Evolutionary conservation across 2,329 filamentous ascomycete species (phyloP).

Genomic region (Rosellinia necatrix): DNA sequence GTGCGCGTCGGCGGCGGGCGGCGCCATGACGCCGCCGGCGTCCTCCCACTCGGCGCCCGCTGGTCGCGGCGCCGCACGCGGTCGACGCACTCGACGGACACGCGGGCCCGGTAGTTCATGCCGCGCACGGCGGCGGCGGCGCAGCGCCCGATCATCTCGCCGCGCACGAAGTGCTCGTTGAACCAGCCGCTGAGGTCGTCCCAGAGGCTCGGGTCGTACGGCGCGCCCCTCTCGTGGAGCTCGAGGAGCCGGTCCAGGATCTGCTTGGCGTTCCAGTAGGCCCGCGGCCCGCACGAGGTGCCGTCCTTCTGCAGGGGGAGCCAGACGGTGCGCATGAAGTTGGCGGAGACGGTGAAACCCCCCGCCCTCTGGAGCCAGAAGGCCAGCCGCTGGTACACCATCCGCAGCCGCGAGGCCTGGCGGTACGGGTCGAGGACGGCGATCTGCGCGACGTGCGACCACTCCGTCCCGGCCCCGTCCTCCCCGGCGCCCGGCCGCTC

Average conservation of each 20-base stretch:
- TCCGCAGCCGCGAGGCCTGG: fast-evolving
- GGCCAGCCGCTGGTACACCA: conserved; percentile 5
- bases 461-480: not conserved
- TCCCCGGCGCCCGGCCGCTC: not conserved
- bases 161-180: conserved; percentile 30
- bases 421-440: conserved; percentile 28
- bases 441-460: conserved; percentile 22
- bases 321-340: conserved; percentile 15
- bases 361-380: not conserved
- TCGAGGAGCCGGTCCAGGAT: conserved; percentile 29
- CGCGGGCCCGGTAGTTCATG: conserved; percentile 32
- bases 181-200: conserved; percentile 29
- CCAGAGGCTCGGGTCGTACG: conserved; percentile 28
- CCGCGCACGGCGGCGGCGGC: conserved; percentile 23
- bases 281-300: conserved; percentile 31
- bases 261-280: conserved; percentile 33
- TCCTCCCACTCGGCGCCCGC: not conserved
- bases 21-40: conserved; percentile 8
- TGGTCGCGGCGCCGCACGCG: not conserved
- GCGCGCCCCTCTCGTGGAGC: not conserved
- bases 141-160: conserved; percentile 36
- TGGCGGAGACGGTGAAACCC: conserved; percentile 6
- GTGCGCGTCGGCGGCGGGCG: not conserved
- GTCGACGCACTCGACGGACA: conserved; percentile 32
- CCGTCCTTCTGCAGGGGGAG: conserved; percentile 25